Percentiles rank a stretch among this genome's conserved stretches.
These are phyloP conservation scores for Monilinia fructigena DNA, from an alignment of 2,329 filamentous ascomycete genomes.

Conservation along the genomic window DNA sequence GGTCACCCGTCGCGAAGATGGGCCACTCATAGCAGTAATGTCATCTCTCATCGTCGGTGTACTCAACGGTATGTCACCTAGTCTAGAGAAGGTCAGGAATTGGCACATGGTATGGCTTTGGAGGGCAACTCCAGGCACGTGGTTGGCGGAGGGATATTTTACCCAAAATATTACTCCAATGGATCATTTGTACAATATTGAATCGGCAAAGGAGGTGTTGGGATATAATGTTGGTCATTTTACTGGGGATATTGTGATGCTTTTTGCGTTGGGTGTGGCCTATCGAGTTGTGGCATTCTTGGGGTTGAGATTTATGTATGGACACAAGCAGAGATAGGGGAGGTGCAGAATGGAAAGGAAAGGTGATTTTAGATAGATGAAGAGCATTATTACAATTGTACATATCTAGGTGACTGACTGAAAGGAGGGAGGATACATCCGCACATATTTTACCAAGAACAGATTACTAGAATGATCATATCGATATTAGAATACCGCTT, in stretches of 20 bases:
- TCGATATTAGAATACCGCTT: background rate
- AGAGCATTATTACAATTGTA: background rate
- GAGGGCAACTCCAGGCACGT: constrained; percentile 52
- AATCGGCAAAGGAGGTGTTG: constrained; percentile 45
- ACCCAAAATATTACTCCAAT: constrained; percentile 51
- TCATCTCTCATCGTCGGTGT: constrained; percentile 53
- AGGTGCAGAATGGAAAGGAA: too few relatives aligned
- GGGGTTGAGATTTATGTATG: constrained; percentile 40
- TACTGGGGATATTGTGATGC: constrained; percentile 47
- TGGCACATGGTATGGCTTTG: constrained; percentile 53
- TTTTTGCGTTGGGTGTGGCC: constrained; percentile 38
- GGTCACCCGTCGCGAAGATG: constrained; percentile 55
- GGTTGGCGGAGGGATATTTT: constrained; percentile 58
- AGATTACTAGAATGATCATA: background rate
- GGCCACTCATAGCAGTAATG: constrained; percentile 56
- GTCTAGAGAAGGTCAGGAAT: constrained; percentile 45
- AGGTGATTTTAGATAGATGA: background rate
- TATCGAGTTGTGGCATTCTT: constrained; percentile 46
- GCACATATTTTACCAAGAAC: background rate
- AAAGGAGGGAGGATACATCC: background rate
- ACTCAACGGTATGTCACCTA: constrained; percentile 53
- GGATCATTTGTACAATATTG: constrained; percentile 51
- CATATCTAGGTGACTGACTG: background rate
- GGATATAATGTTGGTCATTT: constrained; percentile 50
- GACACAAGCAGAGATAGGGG: constrained; percentile 33